Evolutionary conservation across 2,329 filamentous ascomycete species (phyloP).

Genomic region (Aphanoascus verrucosus): DNA sequence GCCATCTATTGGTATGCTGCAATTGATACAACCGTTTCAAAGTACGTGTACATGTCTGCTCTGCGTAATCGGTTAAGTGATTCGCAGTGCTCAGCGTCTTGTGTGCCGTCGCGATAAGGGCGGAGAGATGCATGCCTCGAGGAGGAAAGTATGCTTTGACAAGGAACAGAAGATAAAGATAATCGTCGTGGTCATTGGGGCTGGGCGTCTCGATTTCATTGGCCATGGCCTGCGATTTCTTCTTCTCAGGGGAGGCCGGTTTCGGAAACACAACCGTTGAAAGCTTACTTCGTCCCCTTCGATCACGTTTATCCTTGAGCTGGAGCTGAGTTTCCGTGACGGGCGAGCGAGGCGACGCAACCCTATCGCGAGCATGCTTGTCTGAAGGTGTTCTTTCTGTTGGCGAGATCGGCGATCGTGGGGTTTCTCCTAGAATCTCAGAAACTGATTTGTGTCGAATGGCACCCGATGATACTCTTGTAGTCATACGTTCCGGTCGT

Average conservation of each 20-base stretch:
- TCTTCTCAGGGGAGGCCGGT: slow-evolving; percentile 43
- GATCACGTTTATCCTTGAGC: slow-evolving; percentile 43
- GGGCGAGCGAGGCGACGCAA: slow-evolving; percentile 23
- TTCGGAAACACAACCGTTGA: slow-evolving; percentile 73
- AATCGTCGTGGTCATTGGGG: slow-evolving; percentile 44
- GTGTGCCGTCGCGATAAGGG: slow-evolving; percentile 68
- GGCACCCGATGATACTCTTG: slow-evolving; percentile 57
- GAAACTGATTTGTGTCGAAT: slow-evolving; percentile 62
- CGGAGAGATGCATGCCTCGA: slow-evolving; percentile 47
- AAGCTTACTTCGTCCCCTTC: slow-evolving; percentile 51
- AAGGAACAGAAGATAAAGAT: slow-evolving; percentile 54
- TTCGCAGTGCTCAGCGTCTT: slow-evolving; percentile 85
- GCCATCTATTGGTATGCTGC: slow-evolving; percentile 88
- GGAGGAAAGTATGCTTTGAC: slow-evolving; percentile 48
- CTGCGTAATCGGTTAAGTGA: slow-evolving; percentile 69
- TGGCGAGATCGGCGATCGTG: slow-evolving; percentile 22
- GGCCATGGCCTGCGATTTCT: slow-evolving; percentile 29
- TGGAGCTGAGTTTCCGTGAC: slow-evolving; percentile 4
- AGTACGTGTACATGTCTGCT: slow-evolving; percentile 78
- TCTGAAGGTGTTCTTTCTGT: slow-evolving; percentile 20
- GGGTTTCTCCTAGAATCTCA: slow-evolving; percentile 56
- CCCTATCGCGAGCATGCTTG: slow-evolving; percentile 23
- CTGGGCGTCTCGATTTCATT: slow-evolving; percentile 29
- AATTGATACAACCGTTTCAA: slow-evolving; percentile 78
- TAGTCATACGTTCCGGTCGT: slow-evolving; percentile 51